phyloP scores from a whole-genome alignment of 306 rosid genomes.

The Fragaria ananassa region DNA sequence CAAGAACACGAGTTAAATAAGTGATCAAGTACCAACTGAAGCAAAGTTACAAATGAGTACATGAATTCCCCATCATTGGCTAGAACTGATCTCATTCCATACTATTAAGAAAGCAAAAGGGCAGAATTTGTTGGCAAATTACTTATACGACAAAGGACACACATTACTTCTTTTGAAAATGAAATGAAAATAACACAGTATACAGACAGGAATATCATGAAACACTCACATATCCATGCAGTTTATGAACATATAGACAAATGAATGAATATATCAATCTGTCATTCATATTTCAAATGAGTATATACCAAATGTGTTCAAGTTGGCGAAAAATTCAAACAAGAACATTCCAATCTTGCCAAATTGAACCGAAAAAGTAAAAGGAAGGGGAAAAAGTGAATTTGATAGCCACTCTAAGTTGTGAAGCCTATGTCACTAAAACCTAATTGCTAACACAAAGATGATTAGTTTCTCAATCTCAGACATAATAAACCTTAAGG shows the following conservation, averaged over 20 bases:
- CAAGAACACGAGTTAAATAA: not conserved
- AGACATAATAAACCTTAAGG: not conserved
- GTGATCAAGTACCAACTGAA: not conserved
- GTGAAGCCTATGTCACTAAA: not conserved
- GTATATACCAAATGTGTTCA: not conserved
- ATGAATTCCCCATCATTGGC: not conserved
- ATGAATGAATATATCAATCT: not conserved
- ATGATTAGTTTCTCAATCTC: not conserved
- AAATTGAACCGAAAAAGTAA: not conserved
- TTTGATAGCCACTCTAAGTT: not conserved
- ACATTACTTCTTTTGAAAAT: not conserved
- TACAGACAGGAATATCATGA: not conserved
- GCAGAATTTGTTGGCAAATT: not conserved
- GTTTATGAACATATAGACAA: not conserved
- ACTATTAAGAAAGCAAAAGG: not conserved
- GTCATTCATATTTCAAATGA: too few relatives aligned
- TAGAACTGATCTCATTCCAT: not conserved
- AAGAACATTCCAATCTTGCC: not conserved
- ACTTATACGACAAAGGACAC: slow-evolving; percentile 4
- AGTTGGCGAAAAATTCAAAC: not conserved
- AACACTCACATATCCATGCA: not conserved
- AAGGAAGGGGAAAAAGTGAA: not conserved
- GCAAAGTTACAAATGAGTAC: not conserved
- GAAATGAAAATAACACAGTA: not conserved
- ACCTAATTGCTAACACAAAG: not conserved